Conservation (phyloP, 2,329 filamentous ascomycete genomes). For the Ascochyta clinopodiicola region DNA sequence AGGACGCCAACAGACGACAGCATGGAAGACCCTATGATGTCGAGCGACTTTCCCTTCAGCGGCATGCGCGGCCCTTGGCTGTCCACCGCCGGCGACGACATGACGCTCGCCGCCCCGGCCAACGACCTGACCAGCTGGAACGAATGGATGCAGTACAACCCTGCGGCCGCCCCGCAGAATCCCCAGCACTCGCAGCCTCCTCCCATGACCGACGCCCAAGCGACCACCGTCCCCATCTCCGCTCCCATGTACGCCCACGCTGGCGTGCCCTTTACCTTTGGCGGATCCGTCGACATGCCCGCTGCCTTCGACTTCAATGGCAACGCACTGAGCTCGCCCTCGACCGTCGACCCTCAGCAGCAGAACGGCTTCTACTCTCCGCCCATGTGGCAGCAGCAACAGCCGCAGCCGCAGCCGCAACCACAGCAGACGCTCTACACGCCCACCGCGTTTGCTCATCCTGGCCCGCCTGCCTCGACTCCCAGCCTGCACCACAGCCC, state of each 20-base stretch:
- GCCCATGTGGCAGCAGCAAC: constrained; percentile 41
- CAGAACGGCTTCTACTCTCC: constrained; percentile 40
- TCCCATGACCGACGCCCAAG: constrained; percentile 35
- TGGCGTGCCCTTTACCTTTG: constrained; percentile 43
- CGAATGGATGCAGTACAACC: constrained; percentile 58
- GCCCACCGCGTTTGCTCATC: constrained; percentile 29
- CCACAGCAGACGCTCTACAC: constrained; percentile 37
- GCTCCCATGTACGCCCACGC: constrained; percentile 32
- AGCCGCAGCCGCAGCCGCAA: constrained; percentile 32
- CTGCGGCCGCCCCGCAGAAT: constrained; percentile 44
- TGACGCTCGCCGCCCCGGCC: constrained; percentile 39
- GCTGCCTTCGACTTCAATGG: constrained; percentile 46
- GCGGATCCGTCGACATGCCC: constrained; percentile 38
- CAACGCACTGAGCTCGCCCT: constrained; percentile 41
- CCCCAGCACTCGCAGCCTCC: constrained; percentile 36
- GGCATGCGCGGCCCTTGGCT: constrained; percentile 45
- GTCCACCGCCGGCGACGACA: constrained; percentile 42
- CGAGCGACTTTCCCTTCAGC: constrained; percentile 43
- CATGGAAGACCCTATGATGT: constrained; percentile 47
- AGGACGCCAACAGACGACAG: constrained; percentile 17
- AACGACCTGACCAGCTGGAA: constrained; percentile 51
- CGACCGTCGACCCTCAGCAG: constrained; percentile 32
- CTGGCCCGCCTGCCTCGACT: constrained; percentile 37
- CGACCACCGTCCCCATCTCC: constrained; percentile 33
- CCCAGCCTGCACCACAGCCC: constrained; percentile 50